Evolutionary conservation across 139 green algal genomes (phyloP), one percentile per base, ranked within the genome.

Genomic region (Micromonas commoda): DNA sequence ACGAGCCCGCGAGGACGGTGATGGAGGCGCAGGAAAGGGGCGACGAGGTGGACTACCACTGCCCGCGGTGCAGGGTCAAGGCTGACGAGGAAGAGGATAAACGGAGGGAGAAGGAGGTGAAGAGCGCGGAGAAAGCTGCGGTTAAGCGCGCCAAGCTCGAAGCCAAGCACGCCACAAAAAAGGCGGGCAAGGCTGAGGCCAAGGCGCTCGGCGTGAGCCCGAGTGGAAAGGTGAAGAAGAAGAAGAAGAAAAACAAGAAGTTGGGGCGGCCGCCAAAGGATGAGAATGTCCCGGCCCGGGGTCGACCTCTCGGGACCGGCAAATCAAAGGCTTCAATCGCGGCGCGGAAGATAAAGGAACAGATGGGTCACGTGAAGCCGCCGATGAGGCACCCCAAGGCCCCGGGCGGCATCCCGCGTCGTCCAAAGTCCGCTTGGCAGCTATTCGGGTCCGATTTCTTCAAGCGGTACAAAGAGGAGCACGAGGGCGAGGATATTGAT

Each of bases 371-470:
- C 45, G 45, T 16, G 45, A 16, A 23, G 45, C 45, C 45, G 45
- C 16, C 16, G 45, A 57, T 57, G 9, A 9, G 16, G 16, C 45
- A 57, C 45, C 9, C 9, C 9, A 57, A 57, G 16, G 45, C 45
- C 45, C 45, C 45, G 45, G 45, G 45, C 45, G 45, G 45, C 9
- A 19, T 75, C 3, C 68, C 68, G 1, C 52, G 33, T 19, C 35
- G 68, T 21, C 68, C 68, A 13, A 75, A 75, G 38, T 61, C 26
- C 29, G 31, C 68, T 1, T 75, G 68, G 68, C 68, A 75, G 29
- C 68, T 75, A 6, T 75, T 75, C 68, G 68, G 26, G 37, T 23
- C 35, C 0, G 68, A 75, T 5, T 75, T 75, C 61, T 63, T 37
- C 37, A n/a, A 60, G 29, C 35, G 61, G 1, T 75, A 61, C 37